These are phyloP conservation scores for Chlorociboria aeruginascens DNA, from an alignment of 495 filamentous ascomycete species.

Conservation along the genomic window DNA sequence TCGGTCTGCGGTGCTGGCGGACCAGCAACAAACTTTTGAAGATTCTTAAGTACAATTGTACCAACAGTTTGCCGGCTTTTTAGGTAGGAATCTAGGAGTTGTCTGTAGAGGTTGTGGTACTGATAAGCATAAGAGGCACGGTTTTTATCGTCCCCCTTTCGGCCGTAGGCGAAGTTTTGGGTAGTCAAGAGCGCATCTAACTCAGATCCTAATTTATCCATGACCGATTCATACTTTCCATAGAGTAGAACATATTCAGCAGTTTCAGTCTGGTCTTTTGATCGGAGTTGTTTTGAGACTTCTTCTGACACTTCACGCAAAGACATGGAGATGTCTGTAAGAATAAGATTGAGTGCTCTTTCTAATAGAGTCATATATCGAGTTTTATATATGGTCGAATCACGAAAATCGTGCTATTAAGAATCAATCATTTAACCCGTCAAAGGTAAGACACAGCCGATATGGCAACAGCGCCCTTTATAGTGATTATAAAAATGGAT, in stretches of 20 bases:
- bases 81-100: slow-evolving; percentile 45
- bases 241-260: slow-evolving; percentile 66
- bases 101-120: slow-evolving; percentile 46
- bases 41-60: slow-evolving; percentile 24
- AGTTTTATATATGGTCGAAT: slow-evolving; percentile 78
- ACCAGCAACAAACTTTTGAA: slow-evolving; percentile 34
- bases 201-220: slow-evolving; percentile 54
- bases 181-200: slow-evolving; percentile 54
- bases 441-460: neutral
- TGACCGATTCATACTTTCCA: slow-evolving; percentile 60
- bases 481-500: neutral
- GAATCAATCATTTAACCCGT: slow-evolving; percentile 10
- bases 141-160: slow-evolving; percentile 55
- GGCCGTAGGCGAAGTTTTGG: slow-evolving; percentile 45
- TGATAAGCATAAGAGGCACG: slow-evolving; percentile 54
- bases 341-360: slow-evolving; percentile 41
- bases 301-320: slow-evolving; percentile 53
- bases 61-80: slow-evolving; percentile 43
- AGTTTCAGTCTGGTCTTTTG: slow-evolving; percentile 62
- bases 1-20: slow-evolving; percentile 40
- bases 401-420: slow-evolving; percentile 63
- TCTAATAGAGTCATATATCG: slow-evolving; percentile 73
- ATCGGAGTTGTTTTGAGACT: slow-evolving; percentile 56
- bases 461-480: neutral
- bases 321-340: slow-evolving; percentile 30